A percentile compares a stretch with the other conserved stretches of the same genome.
Evolutionary conservation across 148 eudicot genomes (phyloP).

Genomic region (Silene uniflora): DNA sequence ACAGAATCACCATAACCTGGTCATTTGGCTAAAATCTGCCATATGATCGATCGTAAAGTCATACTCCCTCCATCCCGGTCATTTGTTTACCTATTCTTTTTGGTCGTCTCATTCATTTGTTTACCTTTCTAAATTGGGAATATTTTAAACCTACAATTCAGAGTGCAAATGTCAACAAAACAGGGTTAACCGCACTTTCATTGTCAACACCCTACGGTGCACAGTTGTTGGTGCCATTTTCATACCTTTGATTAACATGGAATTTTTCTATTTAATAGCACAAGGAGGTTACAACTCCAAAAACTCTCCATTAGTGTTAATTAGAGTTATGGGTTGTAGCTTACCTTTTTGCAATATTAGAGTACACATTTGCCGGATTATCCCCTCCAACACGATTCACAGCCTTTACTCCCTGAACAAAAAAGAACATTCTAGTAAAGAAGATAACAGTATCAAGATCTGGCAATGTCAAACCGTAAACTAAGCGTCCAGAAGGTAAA

Average conservation of each 20-base stretch:
- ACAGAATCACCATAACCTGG: not conserved
- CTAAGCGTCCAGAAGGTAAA: not conserved
- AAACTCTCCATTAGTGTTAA: not conserved
- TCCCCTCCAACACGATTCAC: slow-evolving; percentile 91
- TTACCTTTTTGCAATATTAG: slow-evolving; percentile 87
- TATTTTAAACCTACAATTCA: too few species aligned
- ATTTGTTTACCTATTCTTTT: too few species aligned
- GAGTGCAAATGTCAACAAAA: too few species aligned
- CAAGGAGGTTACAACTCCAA: not conserved
- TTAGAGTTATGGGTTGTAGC: slow-evolving; percentile 2
- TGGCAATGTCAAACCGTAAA: not conserved
- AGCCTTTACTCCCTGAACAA: slow-evolving; percentile 68
- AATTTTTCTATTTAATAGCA: not conserved
- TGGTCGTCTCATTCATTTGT: too few species aligned
- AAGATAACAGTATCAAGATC: not conserved
- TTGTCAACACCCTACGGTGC: not conserved
- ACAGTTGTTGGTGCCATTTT: not conserved
- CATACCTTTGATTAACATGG: not conserved
- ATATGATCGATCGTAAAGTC: not conserved
- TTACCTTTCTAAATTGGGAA: too few species aligned
- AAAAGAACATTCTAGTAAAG: not conserved
- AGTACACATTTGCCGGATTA: slow-evolving; percentile 93
- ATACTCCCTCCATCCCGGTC: too few species aligned
- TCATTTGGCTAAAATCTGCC: not conserved
- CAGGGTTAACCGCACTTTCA: not conserved